Evolutionary conservation across 1,284 basidiomycete genomes (phyloP).

Genomic region (Ustilago crameri): DNA sequence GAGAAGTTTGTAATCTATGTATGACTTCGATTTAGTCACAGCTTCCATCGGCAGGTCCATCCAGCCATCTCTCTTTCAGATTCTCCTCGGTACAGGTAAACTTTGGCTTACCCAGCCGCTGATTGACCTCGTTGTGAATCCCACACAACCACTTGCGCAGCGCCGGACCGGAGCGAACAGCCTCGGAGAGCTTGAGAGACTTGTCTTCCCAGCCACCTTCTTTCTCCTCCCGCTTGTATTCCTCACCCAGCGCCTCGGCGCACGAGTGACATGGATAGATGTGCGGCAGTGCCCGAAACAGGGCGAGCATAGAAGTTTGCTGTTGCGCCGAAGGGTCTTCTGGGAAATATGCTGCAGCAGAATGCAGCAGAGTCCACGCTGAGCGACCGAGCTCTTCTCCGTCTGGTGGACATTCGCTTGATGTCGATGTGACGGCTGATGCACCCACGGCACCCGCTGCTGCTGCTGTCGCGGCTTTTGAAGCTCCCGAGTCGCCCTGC

Average conservation of each 20-base stretch:
- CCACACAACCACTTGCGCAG: conserved; percentile 63
- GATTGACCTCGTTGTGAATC: conserved; percentile 66
- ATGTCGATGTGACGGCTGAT: conserved; percentile 6
- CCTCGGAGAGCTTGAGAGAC: conserved; percentile 23
- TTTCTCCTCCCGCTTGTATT: conserved; percentile 43
- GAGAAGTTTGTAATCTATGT: conserved; percentile 2
- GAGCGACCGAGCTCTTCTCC: conserved; percentile 60
- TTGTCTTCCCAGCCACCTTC: conserved; percentile 46
- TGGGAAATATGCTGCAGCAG: conserved; percentile 65
- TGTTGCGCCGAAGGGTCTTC: conserved; percentile 50
- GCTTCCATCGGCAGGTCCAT: conserved; percentile 57
- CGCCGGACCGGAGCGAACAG: conserved; percentile 32
- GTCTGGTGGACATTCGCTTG: conserved; percentile 58
- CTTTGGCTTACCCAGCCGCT: conserved; percentile 58
- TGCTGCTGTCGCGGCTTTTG: neutral
- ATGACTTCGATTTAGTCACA: conserved; percentile 45
- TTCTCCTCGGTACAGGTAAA: conserved; percentile 56
- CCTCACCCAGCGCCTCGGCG: conserved; percentile 55
- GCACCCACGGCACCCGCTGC: conserved; percentile 7
- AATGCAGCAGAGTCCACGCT: conserved; percentile 66
- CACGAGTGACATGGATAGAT: conserved; percentile 65
- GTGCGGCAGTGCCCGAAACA: conserved; percentile 56
- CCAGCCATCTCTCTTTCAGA: conserved; percentile 59
- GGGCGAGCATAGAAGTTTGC: conserved; percentile 51
- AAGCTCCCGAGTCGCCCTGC: neutral